phyloP scores from a whole-genome alignment of 1,284 basidiomycete genomes.

The Malassezia pachydermatis region DNA sequence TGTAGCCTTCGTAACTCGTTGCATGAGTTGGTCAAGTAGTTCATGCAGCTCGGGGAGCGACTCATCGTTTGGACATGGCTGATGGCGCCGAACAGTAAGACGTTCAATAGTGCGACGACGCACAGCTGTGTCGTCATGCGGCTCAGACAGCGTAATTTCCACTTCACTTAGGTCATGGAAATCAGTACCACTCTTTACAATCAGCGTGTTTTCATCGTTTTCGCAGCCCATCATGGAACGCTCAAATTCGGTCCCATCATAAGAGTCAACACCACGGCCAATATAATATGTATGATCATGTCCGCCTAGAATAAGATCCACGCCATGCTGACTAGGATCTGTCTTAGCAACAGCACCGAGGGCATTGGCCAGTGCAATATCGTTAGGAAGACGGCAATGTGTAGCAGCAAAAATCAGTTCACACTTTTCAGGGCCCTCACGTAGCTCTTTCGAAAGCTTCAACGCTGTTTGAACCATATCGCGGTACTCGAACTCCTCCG shows the following conservation, averaged over 20 bases:
- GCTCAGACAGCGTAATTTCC: constrained; percentile 57
- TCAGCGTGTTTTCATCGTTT: constrained; percentile 53
- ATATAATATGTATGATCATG: constrained; percentile 82
- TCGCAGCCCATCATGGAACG: constrained; percentile 60
- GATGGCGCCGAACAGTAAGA: constrained; percentile 57
- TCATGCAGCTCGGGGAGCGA: constrained; percentile 57
- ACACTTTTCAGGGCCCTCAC: constrained; percentile 61
- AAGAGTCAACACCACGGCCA: constrained; percentile 62
- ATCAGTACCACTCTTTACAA: constrained; percentile 80
- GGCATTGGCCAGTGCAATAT: constrained; percentile 54
- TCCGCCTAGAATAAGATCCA: constrained; percentile 74
- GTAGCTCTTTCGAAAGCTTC: constrained; percentile 59
- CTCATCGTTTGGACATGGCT: constrained; percentile 57
- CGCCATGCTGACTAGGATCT: constrained; percentile 58
- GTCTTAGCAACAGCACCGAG: constrained; percentile 54
- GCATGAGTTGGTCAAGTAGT: constrained; percentile 60
- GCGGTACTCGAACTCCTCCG: constrained; percentile 55
- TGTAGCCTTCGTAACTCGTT: constrained; percentile 62
- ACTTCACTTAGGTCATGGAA: constrained; percentile 76
- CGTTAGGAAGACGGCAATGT: constrained; percentile 63
- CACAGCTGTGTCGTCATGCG: constrained; percentile 56
- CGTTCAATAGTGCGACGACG: constrained; percentile 60
- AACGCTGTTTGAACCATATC: constrained; percentile 29
- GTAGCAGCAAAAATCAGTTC: constrained; percentile 73
- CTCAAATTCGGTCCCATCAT: constrained; percentile 61